Conservation (phyloP, 352 stramenopile species). For the Pythium sp. region DNA sequence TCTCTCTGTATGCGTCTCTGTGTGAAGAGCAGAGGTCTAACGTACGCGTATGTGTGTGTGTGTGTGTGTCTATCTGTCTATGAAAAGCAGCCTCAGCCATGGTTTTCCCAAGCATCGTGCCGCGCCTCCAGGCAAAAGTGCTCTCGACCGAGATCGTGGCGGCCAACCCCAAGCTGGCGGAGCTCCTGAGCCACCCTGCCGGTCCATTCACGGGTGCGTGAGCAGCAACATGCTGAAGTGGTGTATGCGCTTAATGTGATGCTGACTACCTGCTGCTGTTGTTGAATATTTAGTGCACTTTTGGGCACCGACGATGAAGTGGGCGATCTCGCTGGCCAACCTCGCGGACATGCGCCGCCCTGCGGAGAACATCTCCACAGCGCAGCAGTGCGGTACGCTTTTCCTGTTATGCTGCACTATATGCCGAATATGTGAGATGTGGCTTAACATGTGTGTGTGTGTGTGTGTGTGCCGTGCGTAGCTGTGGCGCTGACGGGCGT, state of each 20-base stretch:
- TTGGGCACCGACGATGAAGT: conserved; percentile 89
- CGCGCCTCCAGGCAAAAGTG: conserved; percentile 71
- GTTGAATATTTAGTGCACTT: conserved; percentile 62
- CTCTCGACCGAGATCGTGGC: conserved; percentile 65
- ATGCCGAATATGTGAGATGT: not conserved
- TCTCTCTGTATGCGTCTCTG: not conserved
- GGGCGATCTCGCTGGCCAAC: conserved; percentile 86
- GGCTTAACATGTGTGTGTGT: not conserved
- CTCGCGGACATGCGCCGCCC: conserved; percentile 81
- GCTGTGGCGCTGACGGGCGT: conserved; percentile 80
- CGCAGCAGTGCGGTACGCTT: conserved; percentile 63
- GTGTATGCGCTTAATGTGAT: not conserved
- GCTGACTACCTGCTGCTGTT: not conserved
- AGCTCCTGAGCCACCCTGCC: conserved; percentile 70
- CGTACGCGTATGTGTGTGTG: not conserved
- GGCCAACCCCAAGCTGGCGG: conserved; percentile 60
- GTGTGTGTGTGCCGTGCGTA: conserved; percentile 4
- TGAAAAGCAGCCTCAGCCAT: not conserved
- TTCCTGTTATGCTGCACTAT: not conserved
- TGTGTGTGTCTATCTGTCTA: not conserved
- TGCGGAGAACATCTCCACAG: conserved; percentile 76
- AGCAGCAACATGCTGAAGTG: not conserved
- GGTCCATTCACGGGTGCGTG: conserved; percentile 80
- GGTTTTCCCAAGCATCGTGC: conserved; percentile 72
- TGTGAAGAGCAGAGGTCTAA: not conserved